Percentiles rank a stretch among this genome's conserved stretches.
phyloP scores from a whole-genome alignment of 2,329 filamentous ascomycete species.

The Colletotrichum gloeosporioides region DNA sequence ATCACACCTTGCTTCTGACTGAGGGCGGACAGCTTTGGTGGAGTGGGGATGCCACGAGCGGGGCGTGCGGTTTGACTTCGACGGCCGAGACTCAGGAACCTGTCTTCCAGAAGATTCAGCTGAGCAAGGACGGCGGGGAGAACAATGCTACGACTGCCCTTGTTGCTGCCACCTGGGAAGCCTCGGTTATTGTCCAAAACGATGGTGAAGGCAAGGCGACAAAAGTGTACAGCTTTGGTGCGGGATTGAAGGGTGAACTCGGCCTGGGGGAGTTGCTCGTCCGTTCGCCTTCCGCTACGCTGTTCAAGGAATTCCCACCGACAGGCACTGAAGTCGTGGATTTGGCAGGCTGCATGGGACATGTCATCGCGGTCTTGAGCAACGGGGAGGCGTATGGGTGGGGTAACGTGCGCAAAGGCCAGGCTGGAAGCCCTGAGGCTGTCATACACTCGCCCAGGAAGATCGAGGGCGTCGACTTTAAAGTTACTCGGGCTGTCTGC shows the following conservation, averaged over 20 bases:
- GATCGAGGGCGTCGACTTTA: slow-evolving; percentile 65
- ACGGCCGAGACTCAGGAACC: slow-evolving; percentile 32
- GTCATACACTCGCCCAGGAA: slow-evolving; percentile 65
- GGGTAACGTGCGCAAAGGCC: slow-evolving; percentile 87
- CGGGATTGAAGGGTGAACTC: slow-evolving; percentile 74
- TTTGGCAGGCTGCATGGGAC: slow-evolving; percentile 77
- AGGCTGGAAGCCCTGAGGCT: slow-evolving; percentile 68
- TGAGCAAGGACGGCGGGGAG: slow-evolving; percentile 33
- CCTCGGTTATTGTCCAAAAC: slow-evolving; percentile 65
- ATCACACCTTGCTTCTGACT: slow-evolving; percentile 82
- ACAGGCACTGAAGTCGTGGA: slow-evolving; percentile 61
- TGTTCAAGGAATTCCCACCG: slow-evolving; percentile 70
- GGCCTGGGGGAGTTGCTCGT: slow-evolving; percentile 64
- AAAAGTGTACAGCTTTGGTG: slow-evolving; percentile 68
- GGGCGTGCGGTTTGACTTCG: slow-evolving; percentile 56
- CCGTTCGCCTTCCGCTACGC: slow-evolving; percentile 50
- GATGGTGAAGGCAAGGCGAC: slow-evolving; percentile 48
- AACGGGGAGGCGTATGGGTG: slow-evolving; percentile 85
- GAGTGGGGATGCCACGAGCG: slow-evolving; percentile 63
- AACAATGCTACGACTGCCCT: slow-evolving; percentile 36
- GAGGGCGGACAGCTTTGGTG: slow-evolving; percentile 64
- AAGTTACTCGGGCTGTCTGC: slow-evolving; percentile 72
- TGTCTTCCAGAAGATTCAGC: slow-evolving; percentile 44
- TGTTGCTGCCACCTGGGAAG: slow-evolving; percentile 80
- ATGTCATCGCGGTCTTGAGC: slow-evolving; percentile 75